Conservation (phyloP, 768 basidiomycete genomes). For the Sporobolomyces phaffii region DNA sequence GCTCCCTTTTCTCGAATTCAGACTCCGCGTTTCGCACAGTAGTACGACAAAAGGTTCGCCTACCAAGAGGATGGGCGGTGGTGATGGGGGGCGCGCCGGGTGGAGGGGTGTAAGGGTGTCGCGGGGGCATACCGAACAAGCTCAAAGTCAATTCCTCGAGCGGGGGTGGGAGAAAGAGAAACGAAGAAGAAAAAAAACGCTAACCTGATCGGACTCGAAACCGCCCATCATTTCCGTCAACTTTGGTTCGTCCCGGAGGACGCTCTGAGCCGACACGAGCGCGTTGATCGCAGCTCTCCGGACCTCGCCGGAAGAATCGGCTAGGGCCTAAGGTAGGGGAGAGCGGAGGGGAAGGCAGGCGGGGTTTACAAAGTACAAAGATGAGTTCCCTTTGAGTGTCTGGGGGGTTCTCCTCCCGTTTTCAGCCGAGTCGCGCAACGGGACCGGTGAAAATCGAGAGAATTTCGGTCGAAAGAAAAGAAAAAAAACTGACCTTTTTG, state of each 20-base stretch:
- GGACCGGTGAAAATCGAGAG: too few species aligned
- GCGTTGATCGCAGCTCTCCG: constrained; percentile 30
- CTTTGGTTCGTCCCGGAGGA: constrained; percentile 28
- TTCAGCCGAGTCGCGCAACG: too few species aligned
- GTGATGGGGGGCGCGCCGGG: too few species aligned
- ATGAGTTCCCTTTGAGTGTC: too few species aligned
- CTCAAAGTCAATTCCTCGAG: not conserved
- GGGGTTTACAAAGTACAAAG: too few species aligned
- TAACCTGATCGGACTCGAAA: constrained; percentile 30
- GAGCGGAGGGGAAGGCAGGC: too few species aligned
- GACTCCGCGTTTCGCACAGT: constrained; percentile 5
- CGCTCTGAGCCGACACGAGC: constrained; percentile 32
- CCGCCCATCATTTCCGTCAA: constrained; percentile 35
- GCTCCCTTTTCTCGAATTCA: too few species aligned
- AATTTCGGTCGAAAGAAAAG: not conserved
- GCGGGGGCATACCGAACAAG: too few species aligned
- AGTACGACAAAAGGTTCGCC: constrained; percentile 28
- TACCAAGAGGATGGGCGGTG: not conserved
- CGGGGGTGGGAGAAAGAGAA: too few species aligned
- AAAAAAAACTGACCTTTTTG: constrained; percentile 24
- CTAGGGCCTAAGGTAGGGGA: constrained; percentile 25
- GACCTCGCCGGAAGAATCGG: constrained; percentile 30
- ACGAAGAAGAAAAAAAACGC: not conserved
- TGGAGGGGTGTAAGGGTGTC: too few species aligned
- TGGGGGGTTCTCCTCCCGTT: too few species aligned